Evolutionary conservation across 106 monocot species (phyloP).

Genomic region (Vanilla planifolia): DNA sequence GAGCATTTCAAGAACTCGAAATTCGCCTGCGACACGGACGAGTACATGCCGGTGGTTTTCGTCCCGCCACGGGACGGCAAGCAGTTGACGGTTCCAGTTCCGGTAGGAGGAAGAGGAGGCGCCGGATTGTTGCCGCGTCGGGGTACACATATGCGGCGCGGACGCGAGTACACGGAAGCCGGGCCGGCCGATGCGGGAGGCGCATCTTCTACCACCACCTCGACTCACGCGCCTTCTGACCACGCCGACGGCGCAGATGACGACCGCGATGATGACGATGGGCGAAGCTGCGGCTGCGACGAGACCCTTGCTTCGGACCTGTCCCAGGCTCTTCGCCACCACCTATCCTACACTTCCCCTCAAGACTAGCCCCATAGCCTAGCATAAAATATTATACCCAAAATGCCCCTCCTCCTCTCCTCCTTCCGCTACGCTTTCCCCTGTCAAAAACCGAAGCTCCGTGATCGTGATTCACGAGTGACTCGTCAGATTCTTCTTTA

Average conservation of each 20-base stretch:
- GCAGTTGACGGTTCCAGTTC: conserved; percentile 50
- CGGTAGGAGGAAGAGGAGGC: conserved; percentile 46
- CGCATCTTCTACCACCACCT: conserved; percentile 1
- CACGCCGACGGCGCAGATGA: conserved; percentile 7
- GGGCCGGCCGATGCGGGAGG: not conserved
- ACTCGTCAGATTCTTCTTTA: not conserved
- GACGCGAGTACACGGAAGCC: not conserved
- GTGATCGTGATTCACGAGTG: not conserved
- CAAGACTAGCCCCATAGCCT: not conserved
- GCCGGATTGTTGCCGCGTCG: no score
- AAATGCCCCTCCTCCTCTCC: not conserved
- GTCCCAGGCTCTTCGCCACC: conserved; percentile 2
- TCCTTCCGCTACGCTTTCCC: not conserved
- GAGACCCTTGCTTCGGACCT: conserved; percentile 5
- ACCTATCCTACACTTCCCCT: not conserved
- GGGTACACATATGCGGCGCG: not conserved
- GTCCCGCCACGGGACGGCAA: conserved; percentile 81
- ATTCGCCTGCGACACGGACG: conserved; percentile 91
- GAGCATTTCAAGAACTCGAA: conserved; percentile 96
- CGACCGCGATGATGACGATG: not conserved
- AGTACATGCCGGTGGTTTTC: conserved; percentile 97
- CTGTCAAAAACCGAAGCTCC: not conserved
- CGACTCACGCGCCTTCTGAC: conserved; percentile 8
- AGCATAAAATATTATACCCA: not conserved
- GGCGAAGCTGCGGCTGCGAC: not conserved